Conservation (phyloP, 768 basidiomycete genomes). For the Auricularia auricula-judae region DNA sequence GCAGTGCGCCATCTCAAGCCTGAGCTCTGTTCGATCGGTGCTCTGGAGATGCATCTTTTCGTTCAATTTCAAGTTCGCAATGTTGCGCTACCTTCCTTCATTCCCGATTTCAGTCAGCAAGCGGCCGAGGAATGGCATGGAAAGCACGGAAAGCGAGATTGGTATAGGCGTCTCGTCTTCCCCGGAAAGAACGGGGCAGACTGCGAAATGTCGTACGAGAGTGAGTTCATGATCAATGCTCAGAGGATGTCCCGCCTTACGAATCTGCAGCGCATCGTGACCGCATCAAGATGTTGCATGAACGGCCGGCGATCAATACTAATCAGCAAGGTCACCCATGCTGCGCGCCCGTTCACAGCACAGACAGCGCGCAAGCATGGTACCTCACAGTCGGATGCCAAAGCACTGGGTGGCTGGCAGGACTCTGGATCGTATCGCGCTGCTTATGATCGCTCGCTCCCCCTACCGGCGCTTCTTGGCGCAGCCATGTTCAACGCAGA, state of each 20-base stretch:
- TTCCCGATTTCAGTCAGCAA: slow-evolving; percentile 15
- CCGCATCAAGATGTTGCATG: slow-evolving; percentile 16
- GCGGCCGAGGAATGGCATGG: slow-evolving; percentile 10
- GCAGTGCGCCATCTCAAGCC: slow-evolving; percentile 17
- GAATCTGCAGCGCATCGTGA: slow-evolving; percentile 16
- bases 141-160: slow-evolving; percentile 18
- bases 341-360: slow-evolving; percentile 19
- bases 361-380: slow-evolving; percentile 19
- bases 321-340: slow-evolving; percentile 24
- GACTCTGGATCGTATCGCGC: slow-evolving; percentile 13
- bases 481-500: slow-evolving; percentile 21
- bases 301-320: slow-evolving; percentile 10
- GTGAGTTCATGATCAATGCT: slow-evolving; percentile 9
- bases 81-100: slow-evolving; percentile 13
- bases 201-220: slow-evolving; percentile 20
- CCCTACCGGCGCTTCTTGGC: slow-evolving; percentile 20
- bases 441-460: slow-evolving; percentile 21
- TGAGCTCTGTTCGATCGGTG: slow-evolving; percentile 22
- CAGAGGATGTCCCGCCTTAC: neutral
- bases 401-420: slow-evolving; percentile 24
- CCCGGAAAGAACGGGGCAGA: slow-evolving; percentile 2
- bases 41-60: slow-evolving; percentile 19
- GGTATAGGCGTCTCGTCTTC: slow-evolving; percentile 22
- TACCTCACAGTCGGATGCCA: slow-evolving; percentile 16
- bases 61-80: slow-evolving; percentile 20